These are phyloP conservation scores for Puccinia polysora DNA, from an alignment of 1,284 basidiomycete species.

Conservation along the genomic window DNA sequence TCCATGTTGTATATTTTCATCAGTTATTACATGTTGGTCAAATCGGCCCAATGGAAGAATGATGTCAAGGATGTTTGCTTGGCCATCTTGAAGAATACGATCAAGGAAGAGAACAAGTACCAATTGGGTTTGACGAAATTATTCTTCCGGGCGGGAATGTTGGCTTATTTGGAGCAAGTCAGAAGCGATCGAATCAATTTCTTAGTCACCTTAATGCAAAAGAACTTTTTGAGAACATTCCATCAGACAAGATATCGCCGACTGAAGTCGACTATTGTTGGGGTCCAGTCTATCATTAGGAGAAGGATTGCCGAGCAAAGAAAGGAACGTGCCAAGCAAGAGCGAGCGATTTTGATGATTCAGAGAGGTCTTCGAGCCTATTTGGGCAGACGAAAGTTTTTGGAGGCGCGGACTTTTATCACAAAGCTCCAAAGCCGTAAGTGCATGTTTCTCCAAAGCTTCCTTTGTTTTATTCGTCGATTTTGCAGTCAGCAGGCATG, in stretches of 20 bases:
- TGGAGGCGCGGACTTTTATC: constrained; percentile 64
- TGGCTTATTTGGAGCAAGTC: constrained; percentile 89
- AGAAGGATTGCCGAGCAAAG: constrained; percentile 70
- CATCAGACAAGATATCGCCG: constrained; percentile 74
- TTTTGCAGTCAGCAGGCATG: constrained; percentile 23
- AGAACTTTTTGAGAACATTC: constrained; percentile 84
- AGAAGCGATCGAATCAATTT: constrained; percentile 80
- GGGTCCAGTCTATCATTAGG: constrained; percentile 90
- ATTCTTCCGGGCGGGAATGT: constrained; percentile 98
- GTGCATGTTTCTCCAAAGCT: constrained; percentile 54
- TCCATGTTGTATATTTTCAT: neutral
- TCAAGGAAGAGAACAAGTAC: constrained; percentile 91
- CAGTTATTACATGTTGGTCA: constrained; percentile 94
- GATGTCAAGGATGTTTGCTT: constrained; percentile 78
- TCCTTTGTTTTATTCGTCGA: neutral
- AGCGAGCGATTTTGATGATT: constrained; percentile 70
- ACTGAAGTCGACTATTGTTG: constrained; percentile 70
- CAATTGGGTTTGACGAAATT: constrained; percentile 96
- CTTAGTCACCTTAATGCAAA: constrained; percentile 91
- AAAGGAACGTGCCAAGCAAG: constrained; percentile 67
- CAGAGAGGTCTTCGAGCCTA: constrained; percentile 71
- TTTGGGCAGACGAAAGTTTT: constrained; percentile 68
- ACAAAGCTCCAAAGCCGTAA: constrained; percentile 76
- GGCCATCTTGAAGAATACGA: constrained; percentile 75
- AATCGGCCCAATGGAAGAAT: constrained; percentile 77